Conservation (phyloP, 805 yeast species). For the Jamesozyma piceae region DNA sequence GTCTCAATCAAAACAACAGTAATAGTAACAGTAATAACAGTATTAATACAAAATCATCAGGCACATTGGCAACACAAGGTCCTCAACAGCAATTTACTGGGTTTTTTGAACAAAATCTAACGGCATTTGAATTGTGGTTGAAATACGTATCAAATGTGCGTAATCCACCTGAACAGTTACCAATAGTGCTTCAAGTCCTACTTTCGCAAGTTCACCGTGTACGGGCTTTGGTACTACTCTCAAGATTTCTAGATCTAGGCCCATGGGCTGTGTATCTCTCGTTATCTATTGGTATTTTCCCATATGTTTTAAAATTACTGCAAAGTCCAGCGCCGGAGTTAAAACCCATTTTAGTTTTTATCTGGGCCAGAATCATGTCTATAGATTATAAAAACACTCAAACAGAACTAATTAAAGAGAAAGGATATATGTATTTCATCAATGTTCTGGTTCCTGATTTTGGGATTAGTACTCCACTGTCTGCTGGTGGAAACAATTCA, state of each 20-base stretch:
- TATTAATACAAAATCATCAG: slow-evolving; percentile 7
- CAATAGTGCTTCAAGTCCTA: slow-evolving; percentile 85
- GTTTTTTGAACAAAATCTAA: slow-evolving; percentile 89
- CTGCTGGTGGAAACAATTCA: slow-evolving; percentile 12
- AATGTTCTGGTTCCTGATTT: slow-evolving; percentile 53
- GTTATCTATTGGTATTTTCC: slow-evolving; percentile 88
- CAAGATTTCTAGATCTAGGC: slow-evolving; percentile 84
- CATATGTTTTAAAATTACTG: slow-evolving; percentile 78
- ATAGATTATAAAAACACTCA: slow-evolving; percentile 87
- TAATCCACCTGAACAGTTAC: slow-evolving; percentile 89
- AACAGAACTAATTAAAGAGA: slow-evolving; percentile 83
- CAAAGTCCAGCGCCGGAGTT: slow-evolving; percentile 94
- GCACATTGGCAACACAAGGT: slow-evolving; percentile 13
- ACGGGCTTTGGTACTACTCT: slow-evolving; percentile 73
- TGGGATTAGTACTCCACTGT: slow-evolving; percentile 12
- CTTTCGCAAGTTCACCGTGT: slow-evolving; percentile 90
- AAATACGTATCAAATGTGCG: slow-evolving; percentile 78
- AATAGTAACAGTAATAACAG: slow-evolving; percentile 3
- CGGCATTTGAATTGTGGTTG: slow-evolving; percentile 95
- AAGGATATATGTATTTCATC: slow-evolving; percentile 80
- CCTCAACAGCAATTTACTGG: slow-evolving; percentile 72
- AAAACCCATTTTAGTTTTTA: slow-evolving; percentile 87
- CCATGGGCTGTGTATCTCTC: slow-evolving; percentile 97
- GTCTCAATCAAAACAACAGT: slow-evolving; percentile 5
- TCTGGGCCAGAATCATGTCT: slow-evolving; percentile 97